A percentile compares a stretch with the other conserved stretches of the same genome.
These are phyloP conservation scores for Cytospora chrysosperma DNA, from an alignment of 2,329 filamentous ascomycete genomes.

Conservation along the genomic window DNA sequence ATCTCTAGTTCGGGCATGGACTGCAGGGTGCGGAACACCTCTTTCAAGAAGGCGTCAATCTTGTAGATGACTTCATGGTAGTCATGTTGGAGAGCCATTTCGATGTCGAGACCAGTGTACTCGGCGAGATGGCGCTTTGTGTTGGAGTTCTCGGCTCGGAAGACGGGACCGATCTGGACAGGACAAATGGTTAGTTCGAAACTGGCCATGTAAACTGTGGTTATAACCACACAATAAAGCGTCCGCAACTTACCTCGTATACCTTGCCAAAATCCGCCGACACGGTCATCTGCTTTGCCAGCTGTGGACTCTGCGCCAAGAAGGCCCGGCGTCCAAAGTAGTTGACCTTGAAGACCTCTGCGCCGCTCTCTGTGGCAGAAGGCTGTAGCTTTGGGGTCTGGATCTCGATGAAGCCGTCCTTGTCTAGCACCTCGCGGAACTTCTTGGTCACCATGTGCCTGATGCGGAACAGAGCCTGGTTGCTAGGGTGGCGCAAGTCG, in stretches of 20 bases:
- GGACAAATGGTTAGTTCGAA: conserved; percentile 1
- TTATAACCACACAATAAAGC: too few species aligned
- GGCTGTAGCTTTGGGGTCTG: conserved; percentile 92
- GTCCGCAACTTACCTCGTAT: conserved; percentile 59
- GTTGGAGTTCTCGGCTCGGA: conserved; percentile 93
- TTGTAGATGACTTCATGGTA: conserved; percentile 84
- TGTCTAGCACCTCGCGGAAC: conserved; percentile 75
- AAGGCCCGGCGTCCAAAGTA: conserved; percentile 89
- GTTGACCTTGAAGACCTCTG: conserved; percentile 87
- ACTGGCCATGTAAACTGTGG: neutral
- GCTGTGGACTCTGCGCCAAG: conserved; percentile 85
- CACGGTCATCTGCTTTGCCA: conserved; percentile 91
- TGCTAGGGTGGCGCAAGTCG: conserved; percentile 80
- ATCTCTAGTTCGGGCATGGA: conserved; percentile 68
- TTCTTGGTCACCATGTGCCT: conserved; percentile 77
- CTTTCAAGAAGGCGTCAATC: conserved; percentile 74
- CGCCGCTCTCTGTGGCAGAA: conserved; percentile 84
- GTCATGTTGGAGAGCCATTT: conserved; percentile 87
- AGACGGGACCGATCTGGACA: conserved; percentile 70
- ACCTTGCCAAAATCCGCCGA: conserved; percentile 86
- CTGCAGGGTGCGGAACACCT: conserved; percentile 66
- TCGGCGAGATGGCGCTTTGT: conserved; percentile 93
- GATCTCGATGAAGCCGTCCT: conserved; percentile 83
- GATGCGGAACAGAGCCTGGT: conserved; percentile 84
- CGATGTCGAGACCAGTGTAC: conserved; percentile 88